phyloP scores from a whole-genome alignment of 371 early-diverging fungal genomes.

The Zopfochytrium polystomum region DNA sequence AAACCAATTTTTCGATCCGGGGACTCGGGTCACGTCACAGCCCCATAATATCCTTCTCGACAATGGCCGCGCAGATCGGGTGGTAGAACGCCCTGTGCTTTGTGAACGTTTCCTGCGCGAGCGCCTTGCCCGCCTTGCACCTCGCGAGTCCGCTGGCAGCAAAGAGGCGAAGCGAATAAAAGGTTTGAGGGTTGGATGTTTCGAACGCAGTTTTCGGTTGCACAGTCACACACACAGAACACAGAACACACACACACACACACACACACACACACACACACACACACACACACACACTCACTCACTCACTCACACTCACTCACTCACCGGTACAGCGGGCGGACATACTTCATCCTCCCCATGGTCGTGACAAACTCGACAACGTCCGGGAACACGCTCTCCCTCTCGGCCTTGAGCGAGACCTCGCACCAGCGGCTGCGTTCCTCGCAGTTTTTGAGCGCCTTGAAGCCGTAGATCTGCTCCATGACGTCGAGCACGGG shows the following conservation, averaged over 20 bases:
- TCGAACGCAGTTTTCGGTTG: background rate
- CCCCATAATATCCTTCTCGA: slow-evolving; percentile 43
- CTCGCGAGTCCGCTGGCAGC: slow-evolving; percentile 53
- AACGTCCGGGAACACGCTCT: slow-evolving; percentile 71
- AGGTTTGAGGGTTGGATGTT: background rate
- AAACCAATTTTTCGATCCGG: no score
- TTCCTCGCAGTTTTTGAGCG: slow-evolving; percentile 79
- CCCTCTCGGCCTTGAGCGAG: slow-evolving; percentile 73
- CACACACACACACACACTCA: no score
- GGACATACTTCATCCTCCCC: slow-evolving; percentile 94
- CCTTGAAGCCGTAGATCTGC: slow-evolving; percentile 64
- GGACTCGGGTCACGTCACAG: no score
- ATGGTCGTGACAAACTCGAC: slow-evolving; percentile 77
- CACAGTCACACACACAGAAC: no score
- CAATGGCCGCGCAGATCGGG: slow-evolving; percentile 74
- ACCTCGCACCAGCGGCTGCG: slow-evolving; percentile 83
- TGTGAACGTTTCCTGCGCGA: slow-evolving; percentile 80
- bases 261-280: no score
- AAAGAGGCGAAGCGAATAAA: slow-evolving; percentile 3
- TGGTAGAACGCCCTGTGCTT: slow-evolving; percentile 83
- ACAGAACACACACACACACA: no score
- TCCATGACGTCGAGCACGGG: slow-evolving; percentile 68
- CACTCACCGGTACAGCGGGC: slow-evolving; percentile 66
- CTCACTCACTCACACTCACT: no score
- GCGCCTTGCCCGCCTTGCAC: slow-evolving; percentile 61